phyloP scores from a whole-genome alignment of 345 rosid genomes.

The Rhodamnia argentea region DNA sequence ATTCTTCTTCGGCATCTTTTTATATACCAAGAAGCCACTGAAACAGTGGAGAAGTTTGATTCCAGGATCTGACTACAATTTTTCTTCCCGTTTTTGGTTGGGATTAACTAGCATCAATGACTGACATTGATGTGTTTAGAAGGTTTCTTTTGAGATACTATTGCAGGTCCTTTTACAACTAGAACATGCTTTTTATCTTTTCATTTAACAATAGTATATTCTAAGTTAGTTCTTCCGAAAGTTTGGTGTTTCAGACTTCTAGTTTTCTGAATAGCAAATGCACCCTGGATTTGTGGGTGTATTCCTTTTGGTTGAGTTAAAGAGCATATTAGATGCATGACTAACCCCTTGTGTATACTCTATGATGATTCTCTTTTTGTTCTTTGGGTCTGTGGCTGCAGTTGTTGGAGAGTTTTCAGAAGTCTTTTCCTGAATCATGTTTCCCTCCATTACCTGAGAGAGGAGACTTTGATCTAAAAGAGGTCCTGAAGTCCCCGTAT shows the following conservation, averaged over 20 bases:
- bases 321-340: not conserved
- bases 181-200: not conserved
- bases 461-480: conserved; percentile 86
- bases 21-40: not conserved
- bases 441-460: conserved; percentile 92
- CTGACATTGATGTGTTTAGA: not conserved
- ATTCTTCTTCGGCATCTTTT: not conserved
- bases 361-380: not conserved
- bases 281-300: not conserved
- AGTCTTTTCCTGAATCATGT: conserved; percentile 50
- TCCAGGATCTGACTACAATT: not conserved
- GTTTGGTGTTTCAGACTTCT: not conserved
- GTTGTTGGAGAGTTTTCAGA: conserved; percentile 78
- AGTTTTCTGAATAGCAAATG: not conserved
- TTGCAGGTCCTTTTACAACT: not conserved
- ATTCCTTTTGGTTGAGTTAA: not conserved
- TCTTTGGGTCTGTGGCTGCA: conserved; percentile 30
- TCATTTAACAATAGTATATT: not conserved
- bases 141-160: not conserved
- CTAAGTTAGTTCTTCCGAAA: not conserved
- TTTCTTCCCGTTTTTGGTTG: not conserved
- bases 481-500: conserved; percentile 70
- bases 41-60: not conserved
- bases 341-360: not conserved
- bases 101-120: not conserved